Conservation (phyloP, 495 filamentous ascomycete species). For the Penicillium odoratum region DNA sequence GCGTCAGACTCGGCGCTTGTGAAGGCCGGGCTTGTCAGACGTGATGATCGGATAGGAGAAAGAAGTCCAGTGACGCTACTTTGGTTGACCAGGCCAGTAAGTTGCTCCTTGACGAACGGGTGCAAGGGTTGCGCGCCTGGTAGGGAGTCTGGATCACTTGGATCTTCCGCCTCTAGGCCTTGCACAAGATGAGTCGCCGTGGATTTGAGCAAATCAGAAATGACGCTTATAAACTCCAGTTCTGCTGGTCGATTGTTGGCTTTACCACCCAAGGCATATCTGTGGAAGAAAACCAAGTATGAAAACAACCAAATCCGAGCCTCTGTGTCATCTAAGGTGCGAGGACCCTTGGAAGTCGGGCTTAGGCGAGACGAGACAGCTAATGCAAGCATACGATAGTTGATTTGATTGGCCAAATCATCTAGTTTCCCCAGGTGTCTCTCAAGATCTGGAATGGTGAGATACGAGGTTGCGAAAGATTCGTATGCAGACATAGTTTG, state of each 20-base stretch:
- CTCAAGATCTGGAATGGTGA: slow-evolving; percentile 50
- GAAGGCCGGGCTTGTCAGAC: slow-evolving; percentile 27
- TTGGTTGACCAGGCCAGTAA: slow-evolving; percentile 65
- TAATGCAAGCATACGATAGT: slow-evolving; percentile 54
- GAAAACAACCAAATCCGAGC: slow-evolving; percentile 72
- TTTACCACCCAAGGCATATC: slow-evolving; percentile 47
- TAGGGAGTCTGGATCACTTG: slow-evolving; percentile 32
- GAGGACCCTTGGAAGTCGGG: slow-evolving; percentile 28
- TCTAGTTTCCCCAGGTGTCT: slow-evolving; percentile 45
- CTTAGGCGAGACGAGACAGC: slow-evolving; percentile 40
- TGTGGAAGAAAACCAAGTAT: slow-evolving; percentile 76
- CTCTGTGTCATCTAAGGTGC: slow-evolving; percentile 31
- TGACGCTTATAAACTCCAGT: slow-evolving; percentile 61
- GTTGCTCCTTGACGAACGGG: slow-evolving; percentile 58
- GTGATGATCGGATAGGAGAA: slow-evolving; percentile 39
- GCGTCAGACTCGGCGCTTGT: slow-evolving; percentile 29
- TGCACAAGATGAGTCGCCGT: slow-evolving; percentile 58
- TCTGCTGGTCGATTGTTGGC: slow-evolving; percentile 45
- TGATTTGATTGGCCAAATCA: slow-evolving; percentile 47
- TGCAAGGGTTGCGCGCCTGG: slow-evolving; percentile 42
- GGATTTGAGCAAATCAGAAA: slow-evolving; percentile 63
- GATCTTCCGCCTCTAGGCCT: slow-evolving; percentile 54
- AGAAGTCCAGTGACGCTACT: slow-evolving; percentile 61
- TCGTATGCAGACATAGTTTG: slow-evolving; percentile 55
- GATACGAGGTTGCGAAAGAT: slow-evolving; percentile 56